Percentiles rank a stretch among this genome's conserved stretches.
Conservation (phyloP, 305 asterid species). For the Fraxinus baroniana region DNA sequence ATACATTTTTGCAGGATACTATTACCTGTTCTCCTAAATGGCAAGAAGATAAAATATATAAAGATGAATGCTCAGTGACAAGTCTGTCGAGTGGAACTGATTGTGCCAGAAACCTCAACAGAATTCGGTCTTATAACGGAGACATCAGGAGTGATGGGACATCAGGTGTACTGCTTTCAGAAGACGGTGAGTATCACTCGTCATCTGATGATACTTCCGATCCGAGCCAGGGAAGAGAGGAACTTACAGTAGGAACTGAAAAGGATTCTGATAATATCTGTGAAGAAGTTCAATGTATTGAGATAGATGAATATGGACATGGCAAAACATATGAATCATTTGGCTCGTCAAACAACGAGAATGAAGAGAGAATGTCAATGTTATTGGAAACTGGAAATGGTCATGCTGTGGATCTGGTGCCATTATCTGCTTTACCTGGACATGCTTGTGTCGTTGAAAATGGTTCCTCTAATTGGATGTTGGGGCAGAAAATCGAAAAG, state of each 20-base stretch:
- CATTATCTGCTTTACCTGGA: constrained; percentile 35
- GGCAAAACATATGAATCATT: constrained; percentile 29
- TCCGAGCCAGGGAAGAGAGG: constrained; percentile 30
- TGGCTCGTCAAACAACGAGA: constrained; percentile 29
- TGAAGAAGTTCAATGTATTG: constrained; percentile 77
- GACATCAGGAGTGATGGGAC: constrained; percentile 39
- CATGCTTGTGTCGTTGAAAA: constrained; percentile 33
- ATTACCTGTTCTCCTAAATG: background rate
- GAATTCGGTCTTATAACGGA: constrained; percentile 29
- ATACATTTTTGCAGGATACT: constrained; percentile 20
- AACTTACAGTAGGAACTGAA: constrained; percentile 25
- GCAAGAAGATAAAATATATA: constrained; percentile 21
- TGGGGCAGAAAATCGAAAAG: constrained; percentile 39
- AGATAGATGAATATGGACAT: constrained; percentile 45
- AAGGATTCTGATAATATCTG: constrained; percentile 61
- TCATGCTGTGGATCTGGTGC: constrained; percentile 30
- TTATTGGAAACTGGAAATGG: constrained; percentile 29
- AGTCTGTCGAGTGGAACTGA: constrained; percentile 3
- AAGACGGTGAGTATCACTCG: constrained; percentile 35
- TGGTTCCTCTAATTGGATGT: constrained; percentile 35
- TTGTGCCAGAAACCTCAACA: constrained; percentile 8
- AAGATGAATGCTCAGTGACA: constrained; percentile 34
- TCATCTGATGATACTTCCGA: constrained; percentile 37
- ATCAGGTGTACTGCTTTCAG: constrained; percentile 30
- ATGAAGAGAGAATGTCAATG: constrained; percentile 34